Evolutionary conservation across 306 rosid genomes (phyloP).

Genomic region (Sesbania bispinosa): DNA sequence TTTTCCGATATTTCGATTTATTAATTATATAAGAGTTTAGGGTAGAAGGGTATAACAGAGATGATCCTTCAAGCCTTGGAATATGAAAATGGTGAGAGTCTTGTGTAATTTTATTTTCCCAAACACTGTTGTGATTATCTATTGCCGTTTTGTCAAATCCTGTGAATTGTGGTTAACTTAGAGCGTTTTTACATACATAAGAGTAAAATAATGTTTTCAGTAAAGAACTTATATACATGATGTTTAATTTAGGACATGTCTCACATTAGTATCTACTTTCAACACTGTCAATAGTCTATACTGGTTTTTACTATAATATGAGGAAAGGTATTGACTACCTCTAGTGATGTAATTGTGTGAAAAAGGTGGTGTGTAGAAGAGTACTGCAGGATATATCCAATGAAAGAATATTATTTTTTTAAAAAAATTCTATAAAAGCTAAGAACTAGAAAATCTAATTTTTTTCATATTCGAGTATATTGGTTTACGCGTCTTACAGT

Average conservation of each 20-base stretch:
- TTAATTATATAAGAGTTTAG: too few relatives aligned
- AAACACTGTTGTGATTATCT: not conserved
- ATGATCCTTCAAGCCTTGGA: constrained; percentile 93
- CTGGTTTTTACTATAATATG: not conserved
- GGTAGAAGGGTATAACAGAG: too few relatives aligned
- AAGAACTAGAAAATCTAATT: not conserved
- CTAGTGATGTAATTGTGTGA: not conserved
- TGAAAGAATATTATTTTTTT: not conserved
- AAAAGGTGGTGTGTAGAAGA: not conserved
- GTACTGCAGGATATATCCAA: not conserved
- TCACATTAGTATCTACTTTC: not conserved
- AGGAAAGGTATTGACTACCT: not conserved
- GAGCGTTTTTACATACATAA: not conserved
- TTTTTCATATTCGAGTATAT: not conserved
- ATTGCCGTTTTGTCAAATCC: not conserved
- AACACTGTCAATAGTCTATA: not conserved
- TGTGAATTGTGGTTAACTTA: not conserved
- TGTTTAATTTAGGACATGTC: not conserved
- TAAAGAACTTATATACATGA: not conserved
- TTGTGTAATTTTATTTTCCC: constrained; percentile 4
- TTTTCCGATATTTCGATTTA: too few relatives aligned
- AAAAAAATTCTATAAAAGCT: not conserved
- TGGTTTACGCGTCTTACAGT: not conserved
- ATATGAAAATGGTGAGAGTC: constrained; percentile 67
- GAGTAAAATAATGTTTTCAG: not conserved